Evolutionary conservation across 2,329 filamentous ascomycete genomes (phyloP).

Genomic region (Aspergillus persii): DNA sequence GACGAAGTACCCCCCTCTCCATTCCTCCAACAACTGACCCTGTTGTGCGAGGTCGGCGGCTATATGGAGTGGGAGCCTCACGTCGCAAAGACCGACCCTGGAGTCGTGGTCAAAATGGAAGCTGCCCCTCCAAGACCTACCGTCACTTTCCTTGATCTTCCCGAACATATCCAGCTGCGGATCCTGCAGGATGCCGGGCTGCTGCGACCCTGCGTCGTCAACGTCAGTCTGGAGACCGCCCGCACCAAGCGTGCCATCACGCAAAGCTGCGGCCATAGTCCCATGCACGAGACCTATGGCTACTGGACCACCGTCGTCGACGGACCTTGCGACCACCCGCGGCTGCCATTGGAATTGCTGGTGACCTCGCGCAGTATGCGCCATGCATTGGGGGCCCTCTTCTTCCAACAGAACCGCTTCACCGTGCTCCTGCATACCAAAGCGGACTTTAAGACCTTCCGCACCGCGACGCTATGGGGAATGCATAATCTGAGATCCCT

Average conservation of each 20-base stretch:
- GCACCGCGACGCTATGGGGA: slow-evolving; percentile 10
- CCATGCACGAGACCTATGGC: slow-evolving; percentile 4
- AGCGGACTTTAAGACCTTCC: slow-evolving; percentile 17
- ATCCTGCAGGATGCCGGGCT: slow-evolving; percentile 24
- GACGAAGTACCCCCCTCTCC: slow-evolving; percentile 3
- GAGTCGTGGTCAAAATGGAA: not conserved
- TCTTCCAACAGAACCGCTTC: slow-evolving; percentile 20
- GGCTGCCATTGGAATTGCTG: slow-evolving; percentile 17
- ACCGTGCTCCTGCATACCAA: slow-evolving; percentile 10
- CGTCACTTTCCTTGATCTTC: slow-evolving; percentile 20
- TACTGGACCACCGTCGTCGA: slow-evolving; percentile 7
- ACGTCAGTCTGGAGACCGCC: slow-evolving; percentile 13
- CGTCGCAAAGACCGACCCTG: not conserved
- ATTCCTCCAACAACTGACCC: not conserved
- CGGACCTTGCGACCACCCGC: slow-evolving; percentile 17
- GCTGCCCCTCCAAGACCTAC: not conserved
- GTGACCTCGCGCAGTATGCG: slow-evolving; percentile 13
- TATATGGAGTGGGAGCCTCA: not conserved
- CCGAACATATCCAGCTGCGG: slow-evolving; percentile 14
- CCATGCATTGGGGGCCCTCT: slow-evolving; percentile 14
- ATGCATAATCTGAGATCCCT: slow-evolving; percentile 15
- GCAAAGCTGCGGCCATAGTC: not conserved
- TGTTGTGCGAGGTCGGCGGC: not conserved
- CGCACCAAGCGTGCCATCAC: slow-evolving; percentile 1
- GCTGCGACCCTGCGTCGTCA: slow-evolving; percentile 20